Base-by-base conservation (phyloP, 75 land plant genomes). In the Isoetes taiwanensis region DNA sequence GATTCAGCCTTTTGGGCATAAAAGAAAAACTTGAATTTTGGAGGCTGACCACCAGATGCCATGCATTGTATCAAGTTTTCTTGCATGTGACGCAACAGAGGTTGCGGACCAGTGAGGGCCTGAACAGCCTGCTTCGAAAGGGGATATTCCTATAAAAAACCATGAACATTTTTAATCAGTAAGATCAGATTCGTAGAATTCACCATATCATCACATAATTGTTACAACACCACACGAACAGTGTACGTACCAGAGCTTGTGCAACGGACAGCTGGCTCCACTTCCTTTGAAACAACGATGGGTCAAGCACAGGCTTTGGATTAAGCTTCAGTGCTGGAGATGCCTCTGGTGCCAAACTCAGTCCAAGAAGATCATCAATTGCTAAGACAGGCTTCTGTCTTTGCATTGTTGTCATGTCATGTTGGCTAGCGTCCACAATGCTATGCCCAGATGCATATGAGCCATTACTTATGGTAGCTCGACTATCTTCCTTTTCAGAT, bases 1-100 rank as follows among this genome's bases (percentile, higher is more conserved):
- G 66, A 41, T 29, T 72, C 76, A 34, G 79, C 83, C 61, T 74
- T 72, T 61, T 94, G 99, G 41, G 90, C 96, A 69, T 77, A 88
- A 80, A 94, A 94, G 73, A 94, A 94, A 74, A 87, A 88, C 74
- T 84, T 93, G 62, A 83, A 84, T 52, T 80, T 86, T 2, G 98
- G 98, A 28, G 86, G 56, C 61, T 87, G 81, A 31, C 96, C 89
- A 40, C 98, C 99, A 0, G 96, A 88, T 30, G 99, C 99, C 46
- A 94, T 88, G 80, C 90, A 89, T 42, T 88, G 86, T 5, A 94
- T 78, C 50, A 79, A 85, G 30, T 89, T 57, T 27, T 61, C 66
- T 69, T 84, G 86, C 99, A 94, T 88, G 57, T 94, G 86, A 48
- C 73, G 66, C 6, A 87, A 63, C 25, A 94, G 78, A 1, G 73